Conservation (phyloP, 352 stramenopile species). For the Phytophthora hybrid region DNA sequence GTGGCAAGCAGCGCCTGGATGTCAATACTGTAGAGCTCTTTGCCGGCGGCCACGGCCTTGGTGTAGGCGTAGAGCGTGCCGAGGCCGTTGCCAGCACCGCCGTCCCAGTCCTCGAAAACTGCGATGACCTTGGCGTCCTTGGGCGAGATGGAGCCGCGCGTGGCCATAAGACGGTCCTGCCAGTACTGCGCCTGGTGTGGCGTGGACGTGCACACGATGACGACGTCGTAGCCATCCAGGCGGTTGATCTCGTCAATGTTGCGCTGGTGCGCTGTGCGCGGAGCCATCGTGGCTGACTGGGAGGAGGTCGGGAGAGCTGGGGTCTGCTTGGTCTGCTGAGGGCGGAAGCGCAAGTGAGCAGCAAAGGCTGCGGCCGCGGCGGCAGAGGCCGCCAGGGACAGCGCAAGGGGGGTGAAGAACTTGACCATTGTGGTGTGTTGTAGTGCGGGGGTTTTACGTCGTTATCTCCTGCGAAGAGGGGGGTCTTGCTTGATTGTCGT, state of each 20-base stretch:
- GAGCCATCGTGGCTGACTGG: constrained; percentile 39
- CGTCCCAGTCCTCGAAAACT: constrained; percentile 96
- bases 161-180: constrained; percentile 94
- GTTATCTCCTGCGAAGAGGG: constrained; percentile 24
- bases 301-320: constrained; percentile 1
- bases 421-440: constrained; percentile 41
- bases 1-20: constrained; percentile 80
- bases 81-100: constrained; percentile 96
- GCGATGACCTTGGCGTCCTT: constrained; percentile 94
- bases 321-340: constrained; percentile 26
- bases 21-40: constrained; percentile 89
- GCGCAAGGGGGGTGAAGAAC: constrained; percentile 37
- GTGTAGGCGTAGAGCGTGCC: constrained; percentile 97
- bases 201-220: constrained; percentile 98
- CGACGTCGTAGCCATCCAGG: constrained; percentile 94
- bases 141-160: constrained; percentile 82
- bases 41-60: constrained; percentile 92
- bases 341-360: constrained; percentile 44
- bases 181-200: constrained; percentile 97
- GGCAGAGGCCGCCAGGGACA: constrained; percentile 45
- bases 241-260: constrained; percentile 90
- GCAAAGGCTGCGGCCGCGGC: constrained; percentile 38
- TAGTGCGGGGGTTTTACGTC: constrained; percentile 24
- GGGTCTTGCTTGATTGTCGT: constrained; percentile 8
- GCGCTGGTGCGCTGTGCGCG: constrained; percentile 58